Percentiles rank a stretch among this genome's conserved stretches.
These are phyloP conservation scores for Delonix regia DNA, from an alignment of 306 rosid genomes.

Conservation along the genomic window DNA sequence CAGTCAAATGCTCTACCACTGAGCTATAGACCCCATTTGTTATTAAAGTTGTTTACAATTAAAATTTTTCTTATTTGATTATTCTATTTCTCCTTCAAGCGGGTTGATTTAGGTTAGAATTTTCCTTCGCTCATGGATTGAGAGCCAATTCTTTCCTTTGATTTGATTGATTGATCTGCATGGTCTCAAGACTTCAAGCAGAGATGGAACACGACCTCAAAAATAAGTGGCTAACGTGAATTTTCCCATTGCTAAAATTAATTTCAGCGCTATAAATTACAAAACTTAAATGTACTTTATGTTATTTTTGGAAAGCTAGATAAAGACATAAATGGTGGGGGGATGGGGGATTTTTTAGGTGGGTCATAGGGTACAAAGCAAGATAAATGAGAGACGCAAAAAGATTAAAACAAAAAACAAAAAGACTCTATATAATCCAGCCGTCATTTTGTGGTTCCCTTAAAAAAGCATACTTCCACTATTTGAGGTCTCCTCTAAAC, in stretches of 20 bases:
- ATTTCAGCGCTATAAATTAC: not conserved
- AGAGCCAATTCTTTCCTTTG: too few relatives aligned
- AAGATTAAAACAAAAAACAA: not conserved
- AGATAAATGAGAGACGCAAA: not conserved
- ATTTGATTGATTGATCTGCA: too few relatives aligned
- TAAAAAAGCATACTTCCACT: not conserved
- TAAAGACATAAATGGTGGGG: not conserved
- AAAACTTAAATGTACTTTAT: not conserved
- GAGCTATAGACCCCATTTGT: slow-evolving; percentile 53
- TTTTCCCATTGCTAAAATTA: not conserved
- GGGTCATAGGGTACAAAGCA: not conserved
- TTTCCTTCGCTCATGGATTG: too few relatives aligned
- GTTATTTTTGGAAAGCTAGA: not conserved
- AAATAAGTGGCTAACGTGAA: not conserved
- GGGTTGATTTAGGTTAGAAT: too few relatives aligned
- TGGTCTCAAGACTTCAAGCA: too few relatives aligned
- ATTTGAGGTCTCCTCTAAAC: slow-evolving; percentile 7
- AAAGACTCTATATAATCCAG: not conserved
- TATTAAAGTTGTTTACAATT: too few relatives aligned
- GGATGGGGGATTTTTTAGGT: not conserved
- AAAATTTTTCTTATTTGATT: too few relatives aligned
- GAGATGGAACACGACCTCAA: too few relatives aligned
- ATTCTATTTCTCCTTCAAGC: too few relatives aligned
- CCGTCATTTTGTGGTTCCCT: not conserved
- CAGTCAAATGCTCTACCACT: slow-evolving; percentile 65